phyloP scores from a whole-genome alignment of 2,329 filamentous ascomycete species.

The Talaromyces rugulosus region DNA sequence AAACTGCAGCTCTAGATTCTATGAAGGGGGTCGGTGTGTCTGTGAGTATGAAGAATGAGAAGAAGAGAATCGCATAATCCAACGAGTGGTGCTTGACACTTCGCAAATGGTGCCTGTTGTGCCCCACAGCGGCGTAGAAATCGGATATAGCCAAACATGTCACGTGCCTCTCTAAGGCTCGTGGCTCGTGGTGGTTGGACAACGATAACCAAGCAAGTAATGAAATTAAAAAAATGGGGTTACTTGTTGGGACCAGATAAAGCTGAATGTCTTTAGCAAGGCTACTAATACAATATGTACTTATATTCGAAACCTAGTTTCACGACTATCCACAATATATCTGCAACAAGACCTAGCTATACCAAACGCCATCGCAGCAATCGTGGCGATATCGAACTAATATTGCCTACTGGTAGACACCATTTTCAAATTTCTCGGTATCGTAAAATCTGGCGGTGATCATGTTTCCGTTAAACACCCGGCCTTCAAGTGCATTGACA shows the following conservation, averaged over 20 bases:
- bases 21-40: background rate
- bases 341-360: background rate
- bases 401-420: slow-evolving; percentile 44
- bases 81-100: background rate
- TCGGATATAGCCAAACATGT: background rate
- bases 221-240: background rate
- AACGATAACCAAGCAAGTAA: background rate
- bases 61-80: background rate
- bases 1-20: background rate
- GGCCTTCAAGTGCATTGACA: slow-evolving; percentile 82
- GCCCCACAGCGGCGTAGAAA: background rate
- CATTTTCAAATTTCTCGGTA: slow-evolving; percentile 72
- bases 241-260: background rate
- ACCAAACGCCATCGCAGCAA: background rate
- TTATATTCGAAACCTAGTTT: background rate
- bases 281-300: background rate
- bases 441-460: slow-evolving; percentile 83
- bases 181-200: background rate
- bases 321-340: background rate
- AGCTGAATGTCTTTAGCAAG: too few species aligned
- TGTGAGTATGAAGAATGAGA: background rate
- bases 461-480: slow-evolving; percentile 80
- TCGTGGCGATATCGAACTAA: background rate
- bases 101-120: background rate
- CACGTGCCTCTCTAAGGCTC: background rate